Evolutionary conservation across 371 early-diverging fungal genomes (phyloP).

Genomic region (Apophysomyces trapeziformis): DNA sequence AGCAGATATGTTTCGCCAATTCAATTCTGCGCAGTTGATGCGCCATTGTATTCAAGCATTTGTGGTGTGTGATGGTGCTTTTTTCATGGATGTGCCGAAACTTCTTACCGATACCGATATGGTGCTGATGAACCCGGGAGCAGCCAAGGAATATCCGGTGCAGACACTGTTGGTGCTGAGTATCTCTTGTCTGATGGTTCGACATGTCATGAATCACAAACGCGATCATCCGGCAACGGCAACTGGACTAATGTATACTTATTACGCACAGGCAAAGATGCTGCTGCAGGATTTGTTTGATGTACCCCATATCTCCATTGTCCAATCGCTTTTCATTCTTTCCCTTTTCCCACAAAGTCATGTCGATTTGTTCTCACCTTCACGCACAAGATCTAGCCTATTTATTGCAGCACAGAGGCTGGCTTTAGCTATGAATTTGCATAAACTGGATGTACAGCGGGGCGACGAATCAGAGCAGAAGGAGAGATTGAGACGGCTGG

Average conservation of each 20-base stretch:
- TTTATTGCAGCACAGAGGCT: conserved; percentile 33
- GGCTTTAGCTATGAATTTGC: conserved; percentile 47
- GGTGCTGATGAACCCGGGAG: conserved; percentile 35
- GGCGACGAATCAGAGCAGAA: conserved; percentile 31
- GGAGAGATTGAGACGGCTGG: conserved; percentile 38
- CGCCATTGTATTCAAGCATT: conserved; percentile 47
- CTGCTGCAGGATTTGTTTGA: conserved; percentile 51
- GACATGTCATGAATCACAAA: conserved; percentile 41
- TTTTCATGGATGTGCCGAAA: conserved; percentile 39
- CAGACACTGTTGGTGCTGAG: conserved; percentile 42
- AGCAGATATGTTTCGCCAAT: conserved; percentile 29
- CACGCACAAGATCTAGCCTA: conserved; percentile 29
- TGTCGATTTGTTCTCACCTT: conserved; percentile 35
- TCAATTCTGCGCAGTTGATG: conserved; percentile 46
- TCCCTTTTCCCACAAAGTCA: conserved; percentile 47
- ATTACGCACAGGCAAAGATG: conserved; percentile 41
- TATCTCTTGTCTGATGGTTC: conserved; percentile 44
- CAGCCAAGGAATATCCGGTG: conserved; percentile 34
- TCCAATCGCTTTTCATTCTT: conserved; percentile 45
- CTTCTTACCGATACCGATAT: conserved; percentile 38
- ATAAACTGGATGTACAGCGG: conserved; percentile 30
- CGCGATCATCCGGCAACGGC: conserved; percentile 30
- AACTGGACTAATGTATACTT: conserved; percentile 34
- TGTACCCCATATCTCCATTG: conserved; percentile 38
- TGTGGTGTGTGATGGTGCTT: conserved; percentile 43